These are phyloP conservation scores for Actinomortierella ambigua DNA, from an alignment of 371 early-diverging fungal species.

Conservation along the genomic window DNA sequence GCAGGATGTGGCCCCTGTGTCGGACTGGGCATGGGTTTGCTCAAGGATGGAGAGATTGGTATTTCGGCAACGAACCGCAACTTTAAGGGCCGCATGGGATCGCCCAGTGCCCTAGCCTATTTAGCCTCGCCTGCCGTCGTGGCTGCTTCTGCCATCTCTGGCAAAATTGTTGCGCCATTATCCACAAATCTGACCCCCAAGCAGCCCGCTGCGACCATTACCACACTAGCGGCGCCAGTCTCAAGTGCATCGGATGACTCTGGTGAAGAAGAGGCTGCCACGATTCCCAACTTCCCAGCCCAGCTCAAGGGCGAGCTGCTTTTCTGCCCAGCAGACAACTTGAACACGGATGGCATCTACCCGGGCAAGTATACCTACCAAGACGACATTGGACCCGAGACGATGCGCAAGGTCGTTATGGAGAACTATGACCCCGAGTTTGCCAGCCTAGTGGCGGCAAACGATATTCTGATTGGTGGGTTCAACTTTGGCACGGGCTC, in stretches of 20 bases:
- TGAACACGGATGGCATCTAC: conserved; percentile 97
- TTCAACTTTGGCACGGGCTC: conserved; percentile 97
- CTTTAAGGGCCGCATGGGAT: conserved; percentile 98
- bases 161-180: conserved; percentile 76
- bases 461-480: conserved; percentile 88
- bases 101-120: conserved; percentile 87
- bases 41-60: conserved; percentile 93
- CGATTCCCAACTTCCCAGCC: conserved; percentile 74
- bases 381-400: conserved; percentile 85
- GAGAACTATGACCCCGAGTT: conserved; percentile 95
- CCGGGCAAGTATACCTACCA: conserved; percentile 96
- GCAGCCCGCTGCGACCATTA: background rate
- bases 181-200: conserved; percentile 23
- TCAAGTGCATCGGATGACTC: conserved; percentile 11
- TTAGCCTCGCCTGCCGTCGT: conserved; percentile 94
- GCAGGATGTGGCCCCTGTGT: conserved; percentile 98
- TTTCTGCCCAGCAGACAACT: conserved; percentile 88
- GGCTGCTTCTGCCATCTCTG: conserved; percentile 87
- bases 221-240: background rate
- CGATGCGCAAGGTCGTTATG: conserved; percentile 94
- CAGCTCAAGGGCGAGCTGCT: conserved; percentile 79
- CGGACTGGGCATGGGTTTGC: conserved; percentile 87
- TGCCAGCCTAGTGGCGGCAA: conserved; percentile 61
- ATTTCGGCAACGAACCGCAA: conserved; percentile 97
- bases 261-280: conserved; percentile 6